Conservation (phyloP, 192 early-diverging fungal species). For the Cladochytrium replicatum region DNA sequence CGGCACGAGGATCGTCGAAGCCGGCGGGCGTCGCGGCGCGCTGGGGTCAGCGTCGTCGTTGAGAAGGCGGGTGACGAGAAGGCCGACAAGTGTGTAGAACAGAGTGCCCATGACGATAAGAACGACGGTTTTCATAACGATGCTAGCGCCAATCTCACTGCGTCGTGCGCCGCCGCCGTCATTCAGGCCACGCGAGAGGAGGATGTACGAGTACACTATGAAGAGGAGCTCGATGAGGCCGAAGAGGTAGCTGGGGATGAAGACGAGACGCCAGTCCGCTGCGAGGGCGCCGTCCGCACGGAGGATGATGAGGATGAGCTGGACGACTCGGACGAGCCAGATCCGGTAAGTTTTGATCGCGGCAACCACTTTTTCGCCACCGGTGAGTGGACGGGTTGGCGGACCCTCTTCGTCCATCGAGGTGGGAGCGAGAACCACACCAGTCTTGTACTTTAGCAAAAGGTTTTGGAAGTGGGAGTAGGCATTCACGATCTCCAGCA, state of each 20-base stretch:
- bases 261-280: slow-evolving; percentile 6
- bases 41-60: neutral
- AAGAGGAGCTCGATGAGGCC: slow-evolving; percentile 3
- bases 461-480: slow-evolving; percentile 40
- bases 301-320: slow-evolving; percentile 57
- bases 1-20: slow-evolving; percentile 39
- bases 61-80: slow-evolving; percentile 27
- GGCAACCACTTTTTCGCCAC: slow-evolving; percentile 16
- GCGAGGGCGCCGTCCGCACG: neutral
- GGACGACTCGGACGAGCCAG: slow-evolving; percentile 55
- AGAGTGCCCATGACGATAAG: slow-evolving; percentile 19
- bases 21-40: slow-evolving; percentile 17
- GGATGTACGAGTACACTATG: slow-evolving; percentile 8
- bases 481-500: slow-evolving; percentile 68
- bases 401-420: slow-evolving; percentile 14
- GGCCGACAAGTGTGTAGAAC: slow-evolving; percentile 27
- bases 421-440: slow-evolving; percentile 3
- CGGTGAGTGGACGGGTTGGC: slow-evolving; percentile 10
- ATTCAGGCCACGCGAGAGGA: neutral
- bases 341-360: slow-evolving; percentile 38
- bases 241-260: slow-evolving; percentile 22
- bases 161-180: neutral
- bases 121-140: slow-evolving; percentile 10
- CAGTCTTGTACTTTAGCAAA: slow-evolving; percentile 13
- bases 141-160: slow-evolving; percentile 8